These are phyloP conservation scores for Calonectria naviculata DNA, from an alignment of 2,329 filamentous ascomycete genomes.

Conservation along the genomic window DNA sequence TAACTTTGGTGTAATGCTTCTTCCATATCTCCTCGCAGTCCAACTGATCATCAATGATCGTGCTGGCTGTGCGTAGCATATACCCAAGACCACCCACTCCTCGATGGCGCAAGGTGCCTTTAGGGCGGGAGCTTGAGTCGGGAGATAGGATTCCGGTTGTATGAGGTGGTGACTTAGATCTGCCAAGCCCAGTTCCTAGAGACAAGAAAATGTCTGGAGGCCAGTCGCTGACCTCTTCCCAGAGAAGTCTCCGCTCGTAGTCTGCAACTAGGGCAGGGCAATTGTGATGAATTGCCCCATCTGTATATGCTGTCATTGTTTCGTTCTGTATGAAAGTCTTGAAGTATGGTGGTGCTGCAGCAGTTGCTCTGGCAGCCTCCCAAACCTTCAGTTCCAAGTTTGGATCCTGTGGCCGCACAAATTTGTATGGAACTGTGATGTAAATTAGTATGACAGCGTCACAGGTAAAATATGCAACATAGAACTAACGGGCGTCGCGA, in stretches of 20 bases:
- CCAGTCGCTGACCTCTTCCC: constrained; percentile 7
- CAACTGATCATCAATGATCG: constrained; percentile 7
- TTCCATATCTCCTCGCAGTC: constrained; percentile 9
- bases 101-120: not conserved
- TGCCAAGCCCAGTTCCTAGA: not conserved
- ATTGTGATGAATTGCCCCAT: constrained; percentile 11
- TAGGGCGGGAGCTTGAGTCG: not conserved
- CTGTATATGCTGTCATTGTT: constrained; percentile 1
- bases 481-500: not conserved
- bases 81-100: not conserved
- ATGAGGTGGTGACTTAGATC: not conserved
- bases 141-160: not conserved
- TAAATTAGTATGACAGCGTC: not conserved
- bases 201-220: constrained; percentile 5
- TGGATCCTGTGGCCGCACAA: constrained; percentile 9
- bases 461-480: too few relatives aligned
- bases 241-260: constrained; percentile 3
- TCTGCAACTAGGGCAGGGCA: constrained; percentile 5
- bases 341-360: constrained; percentile 18
- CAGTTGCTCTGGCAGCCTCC: constrained; percentile 24
- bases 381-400: constrained; percentile 7
- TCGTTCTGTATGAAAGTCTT: constrained; percentile 9
- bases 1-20: not conserved
- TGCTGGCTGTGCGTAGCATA: not conserved
- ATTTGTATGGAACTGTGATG: constrained; percentile 5